phyloP scores from a whole-genome alignment of 768 basidiomycete species.

The Amanita subjunquillea region DNA sequence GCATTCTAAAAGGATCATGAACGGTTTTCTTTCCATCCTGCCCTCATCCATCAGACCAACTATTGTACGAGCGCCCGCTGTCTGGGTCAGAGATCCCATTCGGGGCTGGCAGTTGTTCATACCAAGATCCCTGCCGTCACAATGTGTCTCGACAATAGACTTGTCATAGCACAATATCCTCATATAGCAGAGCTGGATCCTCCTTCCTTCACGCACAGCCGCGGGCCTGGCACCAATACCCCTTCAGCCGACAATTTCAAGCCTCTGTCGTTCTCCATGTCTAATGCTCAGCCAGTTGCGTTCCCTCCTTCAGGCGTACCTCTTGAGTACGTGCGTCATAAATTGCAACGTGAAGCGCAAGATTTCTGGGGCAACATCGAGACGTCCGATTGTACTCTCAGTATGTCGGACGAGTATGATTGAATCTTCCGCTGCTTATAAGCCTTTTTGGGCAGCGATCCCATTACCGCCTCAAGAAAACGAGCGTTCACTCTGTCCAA shows the following conservation, averaged over 20 bases:
- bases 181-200: slow-evolving; percentile 18
- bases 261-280: slow-evolving; percentile 10
- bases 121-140: slow-evolving; percentile 7
- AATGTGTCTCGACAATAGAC: slow-evolving; percentile 18
- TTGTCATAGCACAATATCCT: slow-evolving; percentile 14
- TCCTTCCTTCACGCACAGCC: slow-evolving; percentile 23
- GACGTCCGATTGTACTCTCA: slow-evolving; percentile 70
- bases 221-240: slow-evolving; percentile 28
- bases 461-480: neutral
- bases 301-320: slow-evolving; percentile 53
- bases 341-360: slow-evolving; percentile 55
- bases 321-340: slow-evolving; percentile 61
- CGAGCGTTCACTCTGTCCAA: slow-evolving; percentile 38
- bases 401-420: slow-evolving; percentile 25
- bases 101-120: slow-evolving; percentile 13
- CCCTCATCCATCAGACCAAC: neutral
- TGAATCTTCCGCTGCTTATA: neutral
- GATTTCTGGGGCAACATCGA: slow-evolving; percentile 69
- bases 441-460: neutral
- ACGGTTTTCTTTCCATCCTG: neutral
- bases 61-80: slow-evolving; percentile 1
- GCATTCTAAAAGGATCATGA: slow-evolving; percentile 1
- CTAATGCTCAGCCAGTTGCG: slow-evolving; percentile 41
- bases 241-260: slow-evolving; percentile 20
- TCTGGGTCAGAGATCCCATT: slow-evolving; percentile 23